These are phyloP conservation scores for Dendrothele bispora DNA, from an alignment of 768 basidiomycete species.

Conservation along the genomic window DNA sequence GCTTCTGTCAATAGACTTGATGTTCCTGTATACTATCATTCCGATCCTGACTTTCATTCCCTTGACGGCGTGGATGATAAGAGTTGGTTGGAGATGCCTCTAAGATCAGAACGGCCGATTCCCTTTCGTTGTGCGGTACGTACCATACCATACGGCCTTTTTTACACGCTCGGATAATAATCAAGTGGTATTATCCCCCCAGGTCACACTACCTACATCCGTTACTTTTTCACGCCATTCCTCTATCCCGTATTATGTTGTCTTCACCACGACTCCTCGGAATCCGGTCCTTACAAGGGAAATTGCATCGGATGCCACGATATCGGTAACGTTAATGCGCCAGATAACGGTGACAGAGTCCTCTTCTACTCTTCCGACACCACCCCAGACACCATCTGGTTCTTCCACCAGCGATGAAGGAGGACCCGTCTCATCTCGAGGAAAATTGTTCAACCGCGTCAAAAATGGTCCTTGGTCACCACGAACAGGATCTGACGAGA, in stretches of 20 bases:
- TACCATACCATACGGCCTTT: conserved; percentile 11
- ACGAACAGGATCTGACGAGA: conserved; percentile 20
- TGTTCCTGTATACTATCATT: conserved; percentile 61
- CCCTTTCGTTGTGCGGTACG: conserved; percentile 69
- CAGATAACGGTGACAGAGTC: conserved; percentile 55
- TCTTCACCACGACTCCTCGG: conserved; percentile 65
- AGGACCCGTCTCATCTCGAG: conserved; percentile 13
- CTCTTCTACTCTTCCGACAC: conserved; percentile 40
- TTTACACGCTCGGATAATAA: conserved; percentile 5
- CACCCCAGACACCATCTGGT: conserved; percentile 46
- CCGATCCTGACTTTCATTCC: conserved; percentile 60
- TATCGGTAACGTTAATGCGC: conserved; percentile 64
- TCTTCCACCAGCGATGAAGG: conserved; percentile 41
- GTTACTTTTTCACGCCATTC: conserved; percentile 60
- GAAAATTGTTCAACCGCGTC: conserved; percentile 34
- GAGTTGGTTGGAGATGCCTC: conserved; percentile 69
- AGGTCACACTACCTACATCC: conserved; percentile 68
- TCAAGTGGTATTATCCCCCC: conserved; percentile 6
- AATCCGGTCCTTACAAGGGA: conserved; percentile 56
- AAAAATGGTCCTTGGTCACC: conserved; percentile 27
- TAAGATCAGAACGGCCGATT: conserved; percentile 60
- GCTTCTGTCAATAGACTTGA: conserved; percentile 46
- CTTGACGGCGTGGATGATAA: conserved; percentile 38
- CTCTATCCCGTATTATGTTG: conserved; percentile 71
- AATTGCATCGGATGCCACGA: conserved; percentile 70